Conservation (phyloP, 495 filamentous ascomycete species). For the Lindgomyces ingoldianus region DNA sequence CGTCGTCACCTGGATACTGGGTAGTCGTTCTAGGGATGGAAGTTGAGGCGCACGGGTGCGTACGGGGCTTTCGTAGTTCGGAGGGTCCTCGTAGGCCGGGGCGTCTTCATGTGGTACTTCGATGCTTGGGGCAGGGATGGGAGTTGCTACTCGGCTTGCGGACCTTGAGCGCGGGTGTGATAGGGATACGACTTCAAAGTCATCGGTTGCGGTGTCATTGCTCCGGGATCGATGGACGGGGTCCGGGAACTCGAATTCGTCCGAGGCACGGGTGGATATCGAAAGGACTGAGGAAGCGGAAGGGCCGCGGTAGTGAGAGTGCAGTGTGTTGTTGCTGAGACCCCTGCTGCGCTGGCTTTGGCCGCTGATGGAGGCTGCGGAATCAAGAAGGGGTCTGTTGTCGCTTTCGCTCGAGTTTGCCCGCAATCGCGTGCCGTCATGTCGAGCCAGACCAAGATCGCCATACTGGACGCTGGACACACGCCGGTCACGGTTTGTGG, state of each 20-base stretch:
- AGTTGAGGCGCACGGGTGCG: constrained; percentile 27
- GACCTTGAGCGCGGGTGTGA: constrained; percentile 26
- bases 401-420: constrained; percentile 80
- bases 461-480: constrained; percentile 85
- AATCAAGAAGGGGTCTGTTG: constrained; percentile 67
- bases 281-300: constrained; percentile 39
- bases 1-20: constrained; percentile 33
- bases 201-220: constrained; percentile 20
- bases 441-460: constrained; percentile 79
- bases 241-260: constrained; percentile 37
- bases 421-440: constrained; percentile 84
- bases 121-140: constrained; percentile 15
- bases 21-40: constrained; percentile 27
- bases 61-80: constrained; percentile 35
- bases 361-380: constrained; percentile 62
- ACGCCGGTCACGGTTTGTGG: constrained; percentile 66
- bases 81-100: constrained; percentile 35
- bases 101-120: constrained; percentile 30
- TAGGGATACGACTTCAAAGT: constrained; percentile 36
- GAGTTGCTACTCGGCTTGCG: constrained; percentile 18
- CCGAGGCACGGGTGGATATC: constrained; percentile 22
- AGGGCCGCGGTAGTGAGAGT: constrained; percentile 37
- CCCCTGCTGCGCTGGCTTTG: constrained; percentile 34
- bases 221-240: constrained; percentile 23
- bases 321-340: constrained; percentile 32